Base-by-base conservation (phyloP, 768 basidiomycete species). In the Serendipita sp. region DNA sequence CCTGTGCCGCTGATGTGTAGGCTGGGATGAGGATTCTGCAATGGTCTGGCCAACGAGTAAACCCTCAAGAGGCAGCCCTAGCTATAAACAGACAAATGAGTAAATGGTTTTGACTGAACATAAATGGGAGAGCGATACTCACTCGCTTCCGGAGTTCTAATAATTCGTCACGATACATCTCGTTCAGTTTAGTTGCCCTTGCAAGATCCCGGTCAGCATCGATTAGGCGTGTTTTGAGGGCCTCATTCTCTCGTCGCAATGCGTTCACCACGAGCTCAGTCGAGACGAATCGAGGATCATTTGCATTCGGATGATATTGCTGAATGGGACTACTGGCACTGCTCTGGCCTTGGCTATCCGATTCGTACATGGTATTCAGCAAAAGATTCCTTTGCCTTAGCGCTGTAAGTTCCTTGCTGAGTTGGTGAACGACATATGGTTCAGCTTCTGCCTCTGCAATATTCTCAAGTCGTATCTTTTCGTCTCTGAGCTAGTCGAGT, bases 371-470 rank as follows among this genome's bases (percentile, higher is more conserved):
- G 68, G 56, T 71, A 71, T 62, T 70, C 72, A 30, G 68, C 69
- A 80, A 80, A 8, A 51, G 66, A 69, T 86, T 85, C 2, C 79
- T 81, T 2, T 81, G 74, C 52, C 86, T 78, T 68, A 91, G 72
- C 2, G 81, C 82, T 23, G 81, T 78, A 36, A 91, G 75, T 72
- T 91, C 87, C 52, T 88, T 76, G 32, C 83, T 82, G 44, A 91
- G 77, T 64, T 82, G 76, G 68, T 89, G 90, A 51, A 51, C 8
- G 65, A 91, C 89, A 74, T 90, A 88, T 16, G 81, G 83, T 74
- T 91, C 89, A n/a, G 82, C 86, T 73, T 91, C 89, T 7, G 88
- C 89, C 73, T 92, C 89, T 41, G 89, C 80, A 1, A 77, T 80
- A 70, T 91, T 91, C 73, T 91, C 89, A 41, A 91, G 77, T 28